These are phyloP conservation scores for Penicillium sp. DNA, from an alignment of 2,329 filamentous ascomycete genomes.

Conservation along the genomic window DNA sequence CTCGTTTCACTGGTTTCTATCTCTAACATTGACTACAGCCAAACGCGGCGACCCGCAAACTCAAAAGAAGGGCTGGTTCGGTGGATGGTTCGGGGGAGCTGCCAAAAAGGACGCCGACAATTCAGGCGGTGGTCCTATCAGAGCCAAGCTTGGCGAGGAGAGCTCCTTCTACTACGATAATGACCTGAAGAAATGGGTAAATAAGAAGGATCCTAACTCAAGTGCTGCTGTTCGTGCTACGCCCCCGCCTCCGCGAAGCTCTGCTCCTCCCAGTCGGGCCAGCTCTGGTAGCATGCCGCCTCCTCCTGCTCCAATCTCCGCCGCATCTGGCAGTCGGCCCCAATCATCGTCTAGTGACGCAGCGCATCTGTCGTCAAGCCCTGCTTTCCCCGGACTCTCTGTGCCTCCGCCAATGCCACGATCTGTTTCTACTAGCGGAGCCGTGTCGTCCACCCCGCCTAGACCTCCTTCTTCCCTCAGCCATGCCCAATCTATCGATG, in stretches of 20 bases:
- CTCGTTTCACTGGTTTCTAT: neutral
- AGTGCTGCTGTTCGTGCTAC: constrained; percentile 63
- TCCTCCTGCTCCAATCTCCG: constrained; percentile 23
- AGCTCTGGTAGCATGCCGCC: constrained; percentile 58
- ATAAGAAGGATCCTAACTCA: constrained; percentile 77
- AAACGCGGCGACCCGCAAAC: constrained; percentile 32
- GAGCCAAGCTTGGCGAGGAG: constrained; percentile 90
- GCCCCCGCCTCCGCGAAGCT: constrained; percentile 73
- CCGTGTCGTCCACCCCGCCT: constrained; percentile 46
- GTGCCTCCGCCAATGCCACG: constrained; percentile 30
- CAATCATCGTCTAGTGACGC: constrained; percentile 33
- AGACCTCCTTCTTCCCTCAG: constrained; percentile 79
- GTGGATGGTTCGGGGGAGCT: constrained; percentile 73
- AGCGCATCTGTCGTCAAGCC: constrained; percentile 30
- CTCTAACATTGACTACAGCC: constrained; percentile 46
- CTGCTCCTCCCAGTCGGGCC: constrained; percentile 50
- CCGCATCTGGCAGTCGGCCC: constrained; percentile 29
- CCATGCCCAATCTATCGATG: constrained; percentile 92
- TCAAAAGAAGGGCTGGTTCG: constrained; percentile 67
- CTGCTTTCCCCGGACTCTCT: constrained; percentile 29
- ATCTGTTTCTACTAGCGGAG: neutral
- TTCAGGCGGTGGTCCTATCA: constrained; percentile 62
- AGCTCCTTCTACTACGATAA: constrained; percentile 93
- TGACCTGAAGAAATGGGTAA: constrained; percentile 96
- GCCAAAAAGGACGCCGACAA: constrained; percentile 55